Evolutionary conservation across 768 basidiomycete genomes (phyloP), one percentile per base, ranked within the genome.

Genomic region (Boletales sp.): DNA sequence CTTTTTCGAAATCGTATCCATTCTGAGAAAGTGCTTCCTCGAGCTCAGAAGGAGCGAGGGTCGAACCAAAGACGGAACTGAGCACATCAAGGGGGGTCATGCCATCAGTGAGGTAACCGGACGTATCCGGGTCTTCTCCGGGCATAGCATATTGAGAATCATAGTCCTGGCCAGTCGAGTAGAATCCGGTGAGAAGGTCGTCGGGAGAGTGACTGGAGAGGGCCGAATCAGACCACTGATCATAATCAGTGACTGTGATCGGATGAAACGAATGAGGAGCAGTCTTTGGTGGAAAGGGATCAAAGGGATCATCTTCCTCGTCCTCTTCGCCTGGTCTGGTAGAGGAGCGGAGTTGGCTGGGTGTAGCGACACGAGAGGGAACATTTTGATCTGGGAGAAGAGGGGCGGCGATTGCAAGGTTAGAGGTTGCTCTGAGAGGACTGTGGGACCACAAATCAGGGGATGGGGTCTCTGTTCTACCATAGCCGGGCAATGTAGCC

Each of bases 51-150:
- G 92, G 86, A 0, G 94, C 86, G 10, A 99, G 77, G 2, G 91
- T 84, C 2, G 91, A 86, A 14, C 90, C 92, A 64, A 99, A 99
- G 35, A 99, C 90, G 38, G 90, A 93, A 63, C 81, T 83, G 17
- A 99, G 84, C 38, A 97, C 93, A 60, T 99, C 97, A 60, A 99
- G 87, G 1, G 97, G 97, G 1, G 95, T 95, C 92, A 99, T 95
- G 39, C 93, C 93, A 64, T 90, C 88, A 0, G 86, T 88, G 44
- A 91, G 78, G 69, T 81, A 74, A 31, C 80, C 79, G 32, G 76
- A 71, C 12, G 76, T 75, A 34, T 85, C 80, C 7, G 73, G 71
- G 48, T 81, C 80, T 43, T 74, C 69, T 8, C 56, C 57, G n/a
- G 61, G 56, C 17, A 53, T 54, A 43, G 68, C 66, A 31, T 58